Evolutionary conservation across 2,329 filamentous ascomycete genomes (phyloP).

Genomic region (Sclerotinia sclerotiorum): DNA sequence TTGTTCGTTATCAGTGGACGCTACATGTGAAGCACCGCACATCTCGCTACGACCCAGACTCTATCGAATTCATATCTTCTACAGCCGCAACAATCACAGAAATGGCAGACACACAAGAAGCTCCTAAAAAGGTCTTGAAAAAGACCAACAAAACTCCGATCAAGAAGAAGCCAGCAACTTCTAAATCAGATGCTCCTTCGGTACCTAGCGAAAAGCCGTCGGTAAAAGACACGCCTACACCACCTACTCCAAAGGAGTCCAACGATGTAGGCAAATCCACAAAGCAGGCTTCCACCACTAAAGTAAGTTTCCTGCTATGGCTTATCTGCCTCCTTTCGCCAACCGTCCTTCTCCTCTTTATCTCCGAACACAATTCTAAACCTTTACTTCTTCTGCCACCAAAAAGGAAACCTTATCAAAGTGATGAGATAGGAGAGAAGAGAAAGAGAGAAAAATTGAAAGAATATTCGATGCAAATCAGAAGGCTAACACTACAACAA

Average conservation of each 20-base stretch:
- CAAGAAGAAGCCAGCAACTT: constrained; percentile 15
- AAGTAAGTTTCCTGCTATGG: constrained; percentile 24
- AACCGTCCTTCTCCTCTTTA: constrained; percentile 18
- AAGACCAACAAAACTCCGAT: constrained; percentile 21
- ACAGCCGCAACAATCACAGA: background rate
- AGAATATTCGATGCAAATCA: constrained; percentile 21
- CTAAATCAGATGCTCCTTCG: constrained; percentile 1
- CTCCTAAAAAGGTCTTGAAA: constrained; percentile 23
- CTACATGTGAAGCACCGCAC: constrained; percentile 12
- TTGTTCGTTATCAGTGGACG: constrained; percentile 21
- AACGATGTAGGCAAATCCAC: constrained; percentile 20
- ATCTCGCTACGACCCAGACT: constrained; percentile 11
- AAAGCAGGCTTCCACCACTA: constrained; percentile 21
- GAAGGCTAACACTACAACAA: constrained; percentile 23
- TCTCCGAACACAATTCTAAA: constrained; percentile 9
- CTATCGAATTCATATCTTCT: constrained; percentile 6
- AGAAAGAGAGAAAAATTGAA: constrained; percentile 16
- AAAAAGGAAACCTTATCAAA: background rate
- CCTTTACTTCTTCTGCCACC: background rate
- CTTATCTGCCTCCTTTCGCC: constrained; percentile 23
- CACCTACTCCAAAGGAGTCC: constrained; percentile 14
- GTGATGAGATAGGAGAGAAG: background rate
- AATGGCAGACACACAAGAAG: constrained; percentile 23
- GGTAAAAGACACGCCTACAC: background rate
- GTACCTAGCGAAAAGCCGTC: constrained; percentile 12